These are phyloP conservation scores for Aleurites moluccanus DNA, from an alignment of 441 rosid species.

Conservation along the genomic window DNA sequence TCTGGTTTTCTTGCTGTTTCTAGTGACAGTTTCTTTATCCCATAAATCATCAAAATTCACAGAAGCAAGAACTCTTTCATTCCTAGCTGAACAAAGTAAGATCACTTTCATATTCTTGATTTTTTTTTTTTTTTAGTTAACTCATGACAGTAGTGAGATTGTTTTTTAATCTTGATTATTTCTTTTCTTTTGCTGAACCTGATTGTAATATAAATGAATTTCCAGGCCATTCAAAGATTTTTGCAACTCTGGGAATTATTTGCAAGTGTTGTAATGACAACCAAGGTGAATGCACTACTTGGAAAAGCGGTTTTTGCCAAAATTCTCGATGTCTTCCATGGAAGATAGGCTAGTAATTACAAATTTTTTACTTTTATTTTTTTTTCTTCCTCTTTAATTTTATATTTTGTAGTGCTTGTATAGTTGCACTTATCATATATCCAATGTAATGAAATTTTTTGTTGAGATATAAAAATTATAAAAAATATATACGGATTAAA, in stretches of 20 bases:
- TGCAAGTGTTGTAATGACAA: constrained; percentile 48
- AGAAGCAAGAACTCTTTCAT: constrained; percentile 39
- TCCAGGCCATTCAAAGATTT: constrained; percentile 34
- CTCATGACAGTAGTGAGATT: neutral
- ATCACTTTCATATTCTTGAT: neutral
- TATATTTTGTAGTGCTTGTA: neutral
- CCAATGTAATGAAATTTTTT: too few species aligned
- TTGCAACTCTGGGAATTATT: constrained; percentile 45
- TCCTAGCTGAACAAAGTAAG: constrained; percentile 36
- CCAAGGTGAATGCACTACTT: constrained; percentile 39
- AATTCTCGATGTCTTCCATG: constrained; percentile 50
- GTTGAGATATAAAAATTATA: too few species aligned
- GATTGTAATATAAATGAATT: neutral
- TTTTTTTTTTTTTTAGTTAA: neutral
- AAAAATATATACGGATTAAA: too few species aligned
- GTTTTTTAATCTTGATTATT: too few species aligned
- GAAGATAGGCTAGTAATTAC: constrained; percentile 30
- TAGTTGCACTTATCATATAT: too few species aligned
- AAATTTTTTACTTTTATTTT: too few species aligned
- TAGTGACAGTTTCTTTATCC: constrained; percentile 19
- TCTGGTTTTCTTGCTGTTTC: constrained; percentile 25
- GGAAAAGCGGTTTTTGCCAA: constrained; percentile 48
- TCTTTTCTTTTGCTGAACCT: too few species aligned
- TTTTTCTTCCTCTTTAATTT: neutral
- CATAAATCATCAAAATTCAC: neutral